Evolutionary conservation across 1,284 basidiomycete genomes (phyloP).

Genomic region (Sanghuangporus weigelae): DNA sequence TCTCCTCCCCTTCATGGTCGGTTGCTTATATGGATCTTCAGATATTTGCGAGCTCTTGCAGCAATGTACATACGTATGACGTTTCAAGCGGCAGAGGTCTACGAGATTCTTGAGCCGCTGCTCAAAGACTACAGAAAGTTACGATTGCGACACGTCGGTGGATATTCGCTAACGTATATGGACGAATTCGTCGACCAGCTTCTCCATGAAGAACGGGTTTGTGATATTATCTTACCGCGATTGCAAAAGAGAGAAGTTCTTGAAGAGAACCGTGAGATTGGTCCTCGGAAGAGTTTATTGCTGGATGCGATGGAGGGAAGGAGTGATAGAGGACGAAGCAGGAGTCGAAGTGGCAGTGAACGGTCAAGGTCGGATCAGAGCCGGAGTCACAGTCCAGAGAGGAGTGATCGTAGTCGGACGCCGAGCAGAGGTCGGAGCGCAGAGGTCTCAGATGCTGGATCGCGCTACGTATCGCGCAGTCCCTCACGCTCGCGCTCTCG

Average conservation of each 20-base stretch:
- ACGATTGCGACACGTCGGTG: constrained; percentile 74
- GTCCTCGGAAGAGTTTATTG: constrained; percentile 74
- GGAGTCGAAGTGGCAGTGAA: constrained; percentile 27
- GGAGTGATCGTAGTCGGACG: constrained; percentile 25
- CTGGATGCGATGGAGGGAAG: constrained; percentile 78
- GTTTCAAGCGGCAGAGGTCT: constrained; percentile 85
- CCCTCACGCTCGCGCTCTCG: constrained; percentile 45
- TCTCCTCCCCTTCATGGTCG: background rate
- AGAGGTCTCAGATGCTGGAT: constrained; percentile 41
- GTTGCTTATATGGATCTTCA: constrained; percentile 28
- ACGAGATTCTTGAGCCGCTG: constrained; percentile 89
- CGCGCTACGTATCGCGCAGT: constrained; percentile 60
- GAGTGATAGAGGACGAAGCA: constrained; percentile 30
- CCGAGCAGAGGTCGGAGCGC: constrained; percentile 25
- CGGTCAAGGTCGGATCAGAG: constrained; percentile 23
- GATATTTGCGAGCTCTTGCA: constrained; percentile 90
- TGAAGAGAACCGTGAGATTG: constrained; percentile 89
- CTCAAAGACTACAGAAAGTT: constrained; percentile 93
- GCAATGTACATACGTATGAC: constrained; percentile 95
- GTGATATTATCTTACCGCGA: constrained; percentile 94
- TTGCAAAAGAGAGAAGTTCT: constrained; percentile 81
- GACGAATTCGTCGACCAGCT: constrained; percentile 91
- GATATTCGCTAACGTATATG: constrained; percentile 81
- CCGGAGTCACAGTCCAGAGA: constrained; percentile 20
- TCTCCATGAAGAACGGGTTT: constrained; percentile 86